phyloP scores from a whole-genome alignment of 768 basidiomycete species.

The Rhizopogon salebrosus region DNA sequence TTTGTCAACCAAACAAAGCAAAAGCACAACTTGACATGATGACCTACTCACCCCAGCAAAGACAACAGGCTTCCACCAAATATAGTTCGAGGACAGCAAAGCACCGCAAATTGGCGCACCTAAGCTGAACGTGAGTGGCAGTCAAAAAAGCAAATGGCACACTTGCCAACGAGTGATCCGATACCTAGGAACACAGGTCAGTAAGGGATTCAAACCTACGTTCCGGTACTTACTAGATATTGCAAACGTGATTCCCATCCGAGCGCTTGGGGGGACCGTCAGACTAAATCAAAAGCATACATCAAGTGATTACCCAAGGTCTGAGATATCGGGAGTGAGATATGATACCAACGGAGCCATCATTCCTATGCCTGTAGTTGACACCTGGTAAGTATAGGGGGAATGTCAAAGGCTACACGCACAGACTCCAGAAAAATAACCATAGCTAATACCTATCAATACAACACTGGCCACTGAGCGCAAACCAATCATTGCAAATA shows the following conservation, averaged over 20 bases:
- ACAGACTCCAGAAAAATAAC: conserved; percentile 43
- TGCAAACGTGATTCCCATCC: conserved; percentile 46
- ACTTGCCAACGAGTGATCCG: conserved; percentile 19
- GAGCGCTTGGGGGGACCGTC: conserved; percentile 11
- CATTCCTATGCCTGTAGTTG: conserved; percentile 31
- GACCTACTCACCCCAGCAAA: conserved; percentile 41
- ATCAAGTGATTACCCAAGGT: conserved; percentile 37
- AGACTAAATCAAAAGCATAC: neutral
- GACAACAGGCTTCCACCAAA: conserved; percentile 54
- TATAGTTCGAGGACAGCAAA: conserved; percentile 41
- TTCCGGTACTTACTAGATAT: conserved; percentile 33
- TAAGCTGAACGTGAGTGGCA: conserved; percentile 22
- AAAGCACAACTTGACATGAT: too few species aligned
- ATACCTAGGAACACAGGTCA: conserved; percentile 10
- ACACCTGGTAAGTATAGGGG: neutral
- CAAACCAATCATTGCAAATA: conserved; percentile 42
- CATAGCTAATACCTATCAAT: conserved; percentile 40
- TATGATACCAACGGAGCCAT: conserved; percentile 41
- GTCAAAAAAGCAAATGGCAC: neutral
- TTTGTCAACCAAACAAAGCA: too few species aligned
- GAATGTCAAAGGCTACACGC: neutral
- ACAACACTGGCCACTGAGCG: conserved; percentile 32
- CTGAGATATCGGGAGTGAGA: conserved; percentile 38
- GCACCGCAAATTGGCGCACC: conserved; percentile 56
- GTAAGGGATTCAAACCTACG: conserved; percentile 14